Evolutionary conservation across 1,284 basidiomycete genomes (phyloP), one percentile per base, ranked within the genome.

Genomic region (Marasmius oreades): DNA sequence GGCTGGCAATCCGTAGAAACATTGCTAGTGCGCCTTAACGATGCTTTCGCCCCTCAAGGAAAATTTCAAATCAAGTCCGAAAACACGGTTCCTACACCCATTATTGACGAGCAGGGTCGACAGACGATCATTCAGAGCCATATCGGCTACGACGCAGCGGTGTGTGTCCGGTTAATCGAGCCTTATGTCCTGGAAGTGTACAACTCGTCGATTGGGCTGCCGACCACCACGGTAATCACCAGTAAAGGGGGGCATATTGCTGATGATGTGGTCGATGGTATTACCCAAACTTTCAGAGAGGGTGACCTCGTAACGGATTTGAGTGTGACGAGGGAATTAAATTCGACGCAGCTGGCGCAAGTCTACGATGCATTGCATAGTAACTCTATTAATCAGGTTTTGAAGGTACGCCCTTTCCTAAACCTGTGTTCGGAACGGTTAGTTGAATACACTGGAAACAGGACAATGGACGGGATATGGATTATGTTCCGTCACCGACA

Each of bases 171-270:
- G 58, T 55, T 73, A 2, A 74, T 74, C 44, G 75, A 78, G 52
- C 74, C 75, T 5, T 78, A 73, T 69, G 61, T 78, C 6, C 55
- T 78, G 10, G 73, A 77, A 51, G 65, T 69, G 4, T 76, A 71
- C 56, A 76, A 77, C 51, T 67, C 65, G 42, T 69, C 70, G 3
- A 56, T 66, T 6, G 68, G 68, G 7, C 48, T 63, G 5, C 70
- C 73, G 8, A 66, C 48, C 37, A 64, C 71, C 2, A 46, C 65
- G 22, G 57, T 67, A 37, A 64, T 75, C 42, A 63, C 71, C 39
- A 69, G 64, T 7, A 68, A 67, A 37, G 66, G 63, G 14, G 67
- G 62, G 39, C 43, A 51, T 5, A 57, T 71, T 48, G 57, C 50
- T 28, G 63, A 67, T 50, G 31, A 60, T 8, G 51, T 62, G 18